Evolutionary conservation across 2,329 filamentous ascomycete species (phyloP).

Genomic region (Scedosporium boydii): DNA sequence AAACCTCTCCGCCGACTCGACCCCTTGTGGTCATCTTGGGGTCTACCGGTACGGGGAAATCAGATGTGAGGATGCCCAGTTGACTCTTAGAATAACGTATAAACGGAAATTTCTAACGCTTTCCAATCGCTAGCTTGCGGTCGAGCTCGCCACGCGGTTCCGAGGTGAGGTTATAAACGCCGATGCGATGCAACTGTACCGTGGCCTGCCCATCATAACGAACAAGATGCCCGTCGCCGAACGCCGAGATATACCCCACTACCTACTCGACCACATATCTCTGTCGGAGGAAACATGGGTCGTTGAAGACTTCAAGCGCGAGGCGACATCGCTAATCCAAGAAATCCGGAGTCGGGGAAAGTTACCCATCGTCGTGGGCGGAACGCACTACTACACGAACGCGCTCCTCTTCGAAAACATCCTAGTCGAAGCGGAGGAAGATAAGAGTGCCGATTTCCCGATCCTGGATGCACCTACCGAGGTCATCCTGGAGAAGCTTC

Average conservation of each 20-base stretch:
- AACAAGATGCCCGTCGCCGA: constrained; percentile 79
- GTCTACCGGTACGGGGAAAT: constrained; percentile 89
- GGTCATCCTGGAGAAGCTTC: constrained; percentile 61
- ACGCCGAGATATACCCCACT: constrained; percentile 72
- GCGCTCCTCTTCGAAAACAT: constrained; percentile 73
- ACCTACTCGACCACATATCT: constrained; percentile 72
- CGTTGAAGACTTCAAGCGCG: constrained; percentile 65
- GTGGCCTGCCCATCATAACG: constrained; percentile 84
- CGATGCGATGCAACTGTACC: constrained; percentile 97
- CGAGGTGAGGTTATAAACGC: constrained; percentile 94
- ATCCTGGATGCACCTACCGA: constrained; percentile 66
- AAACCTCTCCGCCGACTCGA: constrained; percentile 25
- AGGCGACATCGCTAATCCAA: constrained; percentile 58
- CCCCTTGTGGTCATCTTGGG: constrained; percentile 77
- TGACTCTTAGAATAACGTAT: not conserved
- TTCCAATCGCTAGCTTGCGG: constrained; percentile 59
- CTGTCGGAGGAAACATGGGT: constrained; percentile 75
- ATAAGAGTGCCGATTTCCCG: constrained; percentile 41
- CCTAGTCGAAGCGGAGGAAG: constrained; percentile 32
- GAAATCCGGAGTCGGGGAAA: constrained; percentile 72
- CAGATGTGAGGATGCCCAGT: constrained; percentile 51
- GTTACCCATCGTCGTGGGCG: constrained; percentile 83
- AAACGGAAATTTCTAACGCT: not conserved
- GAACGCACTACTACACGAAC: constrained; percentile 92
- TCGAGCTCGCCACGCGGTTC: constrained; percentile 73